phyloP scores from a whole-genome alignment of 225 moss, liverwort and hornwort genomes.

The Lunularia cruciata region DNA sequence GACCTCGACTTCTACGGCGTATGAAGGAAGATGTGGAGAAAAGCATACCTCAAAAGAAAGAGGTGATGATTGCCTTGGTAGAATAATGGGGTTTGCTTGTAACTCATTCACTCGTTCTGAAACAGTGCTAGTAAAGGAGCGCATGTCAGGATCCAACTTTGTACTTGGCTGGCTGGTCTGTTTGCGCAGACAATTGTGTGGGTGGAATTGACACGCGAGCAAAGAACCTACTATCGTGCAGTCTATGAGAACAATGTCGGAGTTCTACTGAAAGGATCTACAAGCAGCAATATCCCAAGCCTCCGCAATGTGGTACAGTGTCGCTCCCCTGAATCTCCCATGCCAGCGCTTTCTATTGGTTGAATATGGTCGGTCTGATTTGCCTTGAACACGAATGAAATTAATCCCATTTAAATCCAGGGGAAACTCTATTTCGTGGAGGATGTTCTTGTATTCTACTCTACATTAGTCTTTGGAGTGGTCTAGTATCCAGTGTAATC shows the following conservation, averaged over 20 bases:
- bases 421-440: too few species aligned
- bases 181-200: conserved; percentile 74
- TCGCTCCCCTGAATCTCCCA: too few species aligned
- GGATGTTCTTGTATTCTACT: too few species aligned
- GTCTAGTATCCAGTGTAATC: too few species aligned
- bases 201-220: conserved; percentile 86
- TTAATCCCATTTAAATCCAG: too few species aligned
- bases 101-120: neutral
- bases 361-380: too few species aligned
- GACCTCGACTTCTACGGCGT: conserved; percentile 69
- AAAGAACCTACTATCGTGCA: conserved; percentile 66
- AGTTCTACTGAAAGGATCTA: conserved; percentile 63
- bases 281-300: conserved; percentile 54
- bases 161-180: neutral
- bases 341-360: too few species aligned
- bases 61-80: conserved; percentile 41
- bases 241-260: conserved; percentile 71
- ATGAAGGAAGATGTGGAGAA: conserved; percentile 96
- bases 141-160: neutral
- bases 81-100: neutral
- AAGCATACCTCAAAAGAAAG: conserved; percentile 85
- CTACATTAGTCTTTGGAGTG: too few species aligned
- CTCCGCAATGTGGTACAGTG: conserved; percentile 86
- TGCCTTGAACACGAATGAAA: too few species aligned
- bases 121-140: neutral